Conservation (phyloP, 306 rosid species). For the Cucumis sativus region Cucumber_9930_V3 NC_026660.2:2515001-2515500, state of each 20-base stretch:
- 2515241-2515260: not conserved
- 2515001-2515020: not conserved
- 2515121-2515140: not conserved
- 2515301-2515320: not conserved
- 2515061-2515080: conserved; percentile 9
- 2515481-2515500: no score
- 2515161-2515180: not conserved
- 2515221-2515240: not conserved
- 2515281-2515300: not conserved
- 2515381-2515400: no score
- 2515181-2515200: not conserved
- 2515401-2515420: no score
- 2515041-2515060: not conserved
- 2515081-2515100: conserved; percentile 1
- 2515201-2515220: not conserved
- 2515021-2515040: not conserved
- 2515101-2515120: not conserved
- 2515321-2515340: no score
- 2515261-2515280: not conserved
- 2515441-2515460: no score
- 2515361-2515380: no score
- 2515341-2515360: no score
- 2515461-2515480: no score
- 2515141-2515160: not conserved
- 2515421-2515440: no score